phyloP scores from a whole-genome alignment of 768 basidiomycete genomes.

The Paxillus ammoniavirescens region DNA sequence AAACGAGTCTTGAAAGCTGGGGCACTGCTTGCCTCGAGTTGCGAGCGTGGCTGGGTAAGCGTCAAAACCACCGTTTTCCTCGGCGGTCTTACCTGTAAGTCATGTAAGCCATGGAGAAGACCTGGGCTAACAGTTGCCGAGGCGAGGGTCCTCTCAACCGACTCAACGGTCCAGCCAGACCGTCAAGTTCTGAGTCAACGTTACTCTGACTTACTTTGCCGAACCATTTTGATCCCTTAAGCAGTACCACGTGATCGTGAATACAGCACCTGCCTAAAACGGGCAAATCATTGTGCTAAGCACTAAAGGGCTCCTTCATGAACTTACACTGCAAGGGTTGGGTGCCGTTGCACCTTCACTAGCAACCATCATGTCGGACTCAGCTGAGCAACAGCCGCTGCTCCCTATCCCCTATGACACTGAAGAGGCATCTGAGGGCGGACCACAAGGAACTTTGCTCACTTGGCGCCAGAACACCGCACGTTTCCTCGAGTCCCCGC shows the following conservation, averaged over 20 bases:
- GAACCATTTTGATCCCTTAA: too few relatives aligned
- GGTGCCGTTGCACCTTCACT: slow-evolving; percentile 11
- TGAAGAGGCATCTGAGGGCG: slow-evolving; percentile 9
- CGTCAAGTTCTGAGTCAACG: too few relatives aligned
- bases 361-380: slow-evolving; percentile 31
- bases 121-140: too few relatives aligned
- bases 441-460: background rate
- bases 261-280: slow-evolving; percentile 3
- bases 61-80: background rate
- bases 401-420: slow-evolving; percentile 33
- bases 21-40: slow-evolving; percentile 9
- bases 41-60: background rate
- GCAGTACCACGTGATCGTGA: slow-evolving; percentile 23
- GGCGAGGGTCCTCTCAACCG: too few relatives aligned
- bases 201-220: too few relatives aligned
- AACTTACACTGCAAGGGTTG: slow-evolving; percentile 1
- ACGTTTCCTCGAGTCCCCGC: slow-evolving; percentile 48
- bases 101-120: background rate
- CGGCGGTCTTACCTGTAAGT: background rate
- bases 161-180: too few relatives aligned
- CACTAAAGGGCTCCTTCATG: background rate
- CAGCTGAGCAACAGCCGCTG: slow-evolving; percentile 49
- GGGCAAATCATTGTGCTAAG: background rate
- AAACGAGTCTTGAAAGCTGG: background rate
- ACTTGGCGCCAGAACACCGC: slow-evolving; percentile 38